A percentile compares a stretch with the other conserved stretches of the same genome.
Evolutionary conservation across 2,329 filamentous ascomycete genomes (phyloP).

Genomic region (Drechmeria coniospora): DNA sequence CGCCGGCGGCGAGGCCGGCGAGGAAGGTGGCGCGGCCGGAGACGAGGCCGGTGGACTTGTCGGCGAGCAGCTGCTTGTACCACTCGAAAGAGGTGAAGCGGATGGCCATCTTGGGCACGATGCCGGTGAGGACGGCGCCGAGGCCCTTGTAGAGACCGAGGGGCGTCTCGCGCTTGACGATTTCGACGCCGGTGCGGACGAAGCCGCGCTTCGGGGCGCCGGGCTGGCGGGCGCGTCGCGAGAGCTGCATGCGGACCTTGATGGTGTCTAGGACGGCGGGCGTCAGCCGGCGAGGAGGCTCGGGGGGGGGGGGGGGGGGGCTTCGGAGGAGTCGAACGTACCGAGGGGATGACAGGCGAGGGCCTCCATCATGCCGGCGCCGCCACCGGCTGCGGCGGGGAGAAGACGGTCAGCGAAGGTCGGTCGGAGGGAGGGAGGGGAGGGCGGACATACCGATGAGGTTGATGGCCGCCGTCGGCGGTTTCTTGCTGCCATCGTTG

Average conservation of each 20-base stretch:
- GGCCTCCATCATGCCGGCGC: slow-evolving; percentile 98
- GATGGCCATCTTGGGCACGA: slow-evolving; percentile 98
- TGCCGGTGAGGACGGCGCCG: slow-evolving; percentile 90
- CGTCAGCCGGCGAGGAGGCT: background rate
- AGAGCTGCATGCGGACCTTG: slow-evolving; percentile 99
- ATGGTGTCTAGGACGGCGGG: slow-evolving; percentile 55
- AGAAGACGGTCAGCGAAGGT: slow-evolving; percentile 7
- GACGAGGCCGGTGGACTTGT: slow-evolving; percentile 50
- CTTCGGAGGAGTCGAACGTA: slow-evolving; percentile 24
- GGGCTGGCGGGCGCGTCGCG: slow-evolving; percentile 64
- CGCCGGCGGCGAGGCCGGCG: slow-evolving; percentile 78
- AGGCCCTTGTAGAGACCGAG: slow-evolving; percentile 93
- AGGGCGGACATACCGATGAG: slow-evolving; percentile 54
- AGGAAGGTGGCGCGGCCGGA: slow-evolving; percentile 53
- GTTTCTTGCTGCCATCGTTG: slow-evolving; percentile 43
- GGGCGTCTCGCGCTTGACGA: slow-evolving; percentile 79
- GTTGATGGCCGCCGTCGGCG: slow-evolving; percentile 76
- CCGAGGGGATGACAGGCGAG: slow-evolving; percentile 87
- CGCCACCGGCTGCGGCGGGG: slow-evolving; percentile 59
- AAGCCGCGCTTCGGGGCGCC: slow-evolving; percentile 83
- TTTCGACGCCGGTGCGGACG: slow-evolving; percentile 68
- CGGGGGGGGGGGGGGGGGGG: slow-evolving; percentile 3
- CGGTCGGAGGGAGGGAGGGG: background rate
- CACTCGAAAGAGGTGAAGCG: slow-evolving; percentile 94
- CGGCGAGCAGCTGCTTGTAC: slow-evolving; percentile 74